Evolutionary conservation across 768 basidiomycete species (phyloP), one percentile per base, ranked within the genome.

Genomic region (Boletus subcaerulescens): DNA sequence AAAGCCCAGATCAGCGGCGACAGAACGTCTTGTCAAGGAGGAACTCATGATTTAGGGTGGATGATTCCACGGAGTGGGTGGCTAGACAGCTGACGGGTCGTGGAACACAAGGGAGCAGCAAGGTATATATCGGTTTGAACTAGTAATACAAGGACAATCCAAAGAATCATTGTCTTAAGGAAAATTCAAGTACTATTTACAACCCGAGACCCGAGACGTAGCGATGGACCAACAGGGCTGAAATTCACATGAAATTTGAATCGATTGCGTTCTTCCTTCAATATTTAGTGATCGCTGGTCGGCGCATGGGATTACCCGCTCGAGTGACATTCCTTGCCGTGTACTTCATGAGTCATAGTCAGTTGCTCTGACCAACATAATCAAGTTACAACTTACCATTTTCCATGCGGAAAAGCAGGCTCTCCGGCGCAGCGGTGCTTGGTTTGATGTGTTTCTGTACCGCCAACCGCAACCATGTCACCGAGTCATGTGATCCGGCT

Each of bases 351-450:
- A 20, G 17, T 29, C 26, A 22, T 22, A 0, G 46, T 59, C 8
- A 57, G 51, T 45, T 5, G 9, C 3, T 20, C 22, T 17, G 17
- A 13, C 11, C 8, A 4, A 22, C 24, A 31, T 7, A 1, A 24
- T 5, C 17, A 49, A 0, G 35, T 24, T 3, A 4, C 14, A 24
- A 53, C 59, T 4, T 42, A 62, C 56, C 43, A 9, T 55, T 48
- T 32, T 58, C 57, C 26, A 63, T 41, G 9, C 55, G 50, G 31
- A 58, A 54, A 12, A 63, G 60, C 12, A 61, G 18, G 42, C 45
- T 50, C 18, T 53, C 54, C 10, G 48, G 22, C 3, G 46, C 10
- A 14, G 38, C 7, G 4, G 22, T 15, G 31, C 29, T 49, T 5
- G 46, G 29, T 40, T 52, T 48, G 22, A 11, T 24, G 32, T 7